phyloP scores from a whole-genome alignment of 345 rosid genomes.

The Citrus medica region DNA sequence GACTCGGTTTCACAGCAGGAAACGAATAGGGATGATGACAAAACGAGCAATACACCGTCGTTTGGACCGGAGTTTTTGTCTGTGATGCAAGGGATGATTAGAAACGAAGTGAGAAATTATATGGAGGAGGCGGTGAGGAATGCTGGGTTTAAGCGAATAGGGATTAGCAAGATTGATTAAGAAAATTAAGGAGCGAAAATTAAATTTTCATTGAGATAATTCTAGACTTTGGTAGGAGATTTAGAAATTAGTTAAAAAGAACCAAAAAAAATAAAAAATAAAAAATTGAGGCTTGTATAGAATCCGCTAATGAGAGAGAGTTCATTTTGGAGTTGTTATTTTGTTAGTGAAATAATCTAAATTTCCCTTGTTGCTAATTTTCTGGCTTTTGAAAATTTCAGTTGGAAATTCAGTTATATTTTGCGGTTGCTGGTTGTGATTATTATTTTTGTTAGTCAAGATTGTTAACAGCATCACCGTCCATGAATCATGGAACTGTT shows the following conservation, averaged over 20 bases:
- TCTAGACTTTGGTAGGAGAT: not conserved
- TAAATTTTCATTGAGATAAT: not conserved
- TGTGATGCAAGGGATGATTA: constrained; percentile 46
- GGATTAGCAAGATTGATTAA: constrained; percentile 16
- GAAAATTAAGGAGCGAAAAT: not conserved
- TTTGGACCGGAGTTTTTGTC: constrained; percentile 37
- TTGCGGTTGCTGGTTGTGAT: not conserved
- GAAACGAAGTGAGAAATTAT: constrained; percentile 46
- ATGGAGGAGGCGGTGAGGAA: constrained; percentile 33
- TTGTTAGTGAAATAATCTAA: not conserved
- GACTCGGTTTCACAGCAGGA: not conserved
- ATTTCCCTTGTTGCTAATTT: not conserved
- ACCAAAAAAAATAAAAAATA: not conserved
- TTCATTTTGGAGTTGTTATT: not conserved
- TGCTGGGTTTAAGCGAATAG: constrained; percentile 30
- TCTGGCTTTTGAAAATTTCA: not conserved
- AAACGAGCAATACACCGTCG: constrained; percentile 1
- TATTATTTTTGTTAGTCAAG: not conserved
- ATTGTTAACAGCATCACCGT: not conserved
- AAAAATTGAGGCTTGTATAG: not conserved
- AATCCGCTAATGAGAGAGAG: not conserved
- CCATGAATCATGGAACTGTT: too few relatives aligned
- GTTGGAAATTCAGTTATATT: not conserved
- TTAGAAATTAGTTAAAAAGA: not conserved
- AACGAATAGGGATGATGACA: not conserved